These are phyloP conservation scores for Diutina ranongensis DNA, from an alignment of 1,139 yeast genomes.

Conservation along the genomic window DNA sequence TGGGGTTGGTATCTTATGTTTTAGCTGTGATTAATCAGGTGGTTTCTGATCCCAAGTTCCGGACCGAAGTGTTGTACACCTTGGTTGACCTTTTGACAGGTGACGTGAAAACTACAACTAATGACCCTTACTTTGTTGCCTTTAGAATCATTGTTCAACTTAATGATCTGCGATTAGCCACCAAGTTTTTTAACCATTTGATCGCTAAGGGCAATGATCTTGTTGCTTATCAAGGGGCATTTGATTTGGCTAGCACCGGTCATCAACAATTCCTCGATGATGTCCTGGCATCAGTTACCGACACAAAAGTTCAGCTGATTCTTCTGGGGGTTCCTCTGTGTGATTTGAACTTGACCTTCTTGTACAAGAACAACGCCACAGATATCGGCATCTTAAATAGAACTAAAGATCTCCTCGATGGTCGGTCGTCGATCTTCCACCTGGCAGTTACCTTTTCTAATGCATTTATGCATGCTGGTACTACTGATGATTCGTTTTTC, in stretches of 20 bases:
- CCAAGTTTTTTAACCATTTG: slow-evolving; percentile 52
- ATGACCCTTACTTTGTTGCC: slow-evolving; percentile 69
- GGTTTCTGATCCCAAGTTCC: slow-evolving; percentile 47
- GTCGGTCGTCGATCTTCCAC: slow-evolving; percentile 88
- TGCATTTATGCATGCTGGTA: slow-evolving; percentile 94
- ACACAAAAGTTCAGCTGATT: slow-evolving; percentile 46
- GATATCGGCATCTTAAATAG: slow-evolving; percentile 75
- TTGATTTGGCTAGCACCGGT: slow-evolving; percentile 85
- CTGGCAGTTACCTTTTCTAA: slow-evolving; percentile 92
- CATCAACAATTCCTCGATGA: slow-evolving; percentile 80
- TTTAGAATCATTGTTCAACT: slow-evolving; percentile 84
- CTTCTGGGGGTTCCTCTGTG: slow-evolving; percentile 91
- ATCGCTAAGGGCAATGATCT: slow-evolving; percentile 30
- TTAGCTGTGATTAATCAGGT: slow-evolving; percentile 62
- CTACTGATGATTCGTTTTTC: slow-evolving; percentile 90
- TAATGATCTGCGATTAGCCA: slow-evolving; percentile 64
- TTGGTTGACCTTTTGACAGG: slow-evolving; percentile 39
- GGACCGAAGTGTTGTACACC: slow-evolving; percentile 49
- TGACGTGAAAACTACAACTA: slow-evolving; percentile 32
- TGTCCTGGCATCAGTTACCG: slow-evolving; percentile 35
- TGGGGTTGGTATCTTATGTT: slow-evolving; percentile 55
- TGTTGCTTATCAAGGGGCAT: slow-evolving; percentile 87
- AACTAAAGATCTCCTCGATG: slow-evolving; percentile 74
- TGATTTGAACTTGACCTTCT: slow-evolving; percentile 82
- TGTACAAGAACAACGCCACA: slow-evolving; percentile 78